Percentiles rank a stretch among this genome's conserved stretches.
These are phyloP conservation scores for Collybia sordida DNA, from an alignment of 768 basidiomycete genomes.

Conservation along the genomic window DNA sequence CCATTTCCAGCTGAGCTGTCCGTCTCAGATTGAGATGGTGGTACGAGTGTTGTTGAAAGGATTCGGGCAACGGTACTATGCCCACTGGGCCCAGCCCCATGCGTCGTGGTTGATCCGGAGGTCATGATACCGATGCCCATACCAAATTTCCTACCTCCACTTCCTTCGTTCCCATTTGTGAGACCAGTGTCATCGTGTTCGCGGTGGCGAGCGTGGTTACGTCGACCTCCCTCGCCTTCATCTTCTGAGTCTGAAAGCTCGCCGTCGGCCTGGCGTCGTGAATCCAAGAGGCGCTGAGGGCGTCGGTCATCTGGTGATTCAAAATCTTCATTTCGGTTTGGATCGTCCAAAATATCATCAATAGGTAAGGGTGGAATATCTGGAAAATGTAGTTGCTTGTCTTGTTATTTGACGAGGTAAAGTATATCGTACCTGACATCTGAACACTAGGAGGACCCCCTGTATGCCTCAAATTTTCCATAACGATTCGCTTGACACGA, in stretches of 20 bases:
- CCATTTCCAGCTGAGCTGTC: slow-evolving; percentile 37
- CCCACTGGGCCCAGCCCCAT: slow-evolving; percentile 77
- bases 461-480: slow-evolving; percentile 85
- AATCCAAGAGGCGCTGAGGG: slow-evolving; percentile 76
- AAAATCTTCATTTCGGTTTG: slow-evolving; percentile 80
- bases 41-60: slow-evolving; percentile 28
- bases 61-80: slow-evolving; percentile 55
- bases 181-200: slow-evolving; percentile 45
- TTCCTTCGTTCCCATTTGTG: slow-evolving; percentile 36
- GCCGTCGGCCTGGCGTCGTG: slow-evolving; percentile 78
- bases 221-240: slow-evolving; percentile 87
- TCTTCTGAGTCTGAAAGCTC: slow-evolving; percentile 98
- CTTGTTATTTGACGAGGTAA: no score
- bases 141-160: slow-evolving; percentile 55
- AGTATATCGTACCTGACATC: slow-evolving; percentile 63
- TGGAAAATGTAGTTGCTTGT: no score
- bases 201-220: slow-evolving; percentile 62
- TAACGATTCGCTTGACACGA: slow-evolving; percentile 87
- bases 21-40: slow-evolving; percentile 38
- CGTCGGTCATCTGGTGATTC: slow-evolving; percentile 76
- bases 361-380: slow-evolving; percentile 85
- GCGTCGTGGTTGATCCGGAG: slow-evolving; percentile 50
- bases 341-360: slow-evolving; percentile 82
- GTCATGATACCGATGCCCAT: slow-evolving; percentile 73
- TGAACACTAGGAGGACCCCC: slow-evolving; percentile 93